phyloP scores from a whole-genome alignment of 2,329 filamentous ascomycete genomes.

The Purpureocillium lavendulum region DNA sequence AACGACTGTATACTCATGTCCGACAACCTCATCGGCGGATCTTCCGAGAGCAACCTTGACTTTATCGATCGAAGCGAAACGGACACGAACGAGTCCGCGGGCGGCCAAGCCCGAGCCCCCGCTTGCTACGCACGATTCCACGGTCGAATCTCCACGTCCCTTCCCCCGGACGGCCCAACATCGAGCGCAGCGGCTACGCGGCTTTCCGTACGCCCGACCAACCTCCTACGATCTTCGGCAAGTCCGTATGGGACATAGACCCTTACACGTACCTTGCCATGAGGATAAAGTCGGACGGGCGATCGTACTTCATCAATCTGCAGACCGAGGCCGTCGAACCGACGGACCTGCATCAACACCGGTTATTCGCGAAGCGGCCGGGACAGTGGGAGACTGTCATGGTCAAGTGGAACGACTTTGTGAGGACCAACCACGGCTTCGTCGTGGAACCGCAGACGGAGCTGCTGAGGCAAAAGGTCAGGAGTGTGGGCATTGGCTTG shows the following conservation, averaged over 20 bases:
- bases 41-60: conserved; percentile 66
- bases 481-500: conserved; percentile 76
- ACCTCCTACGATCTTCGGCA: conserved; percentile 74
- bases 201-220: conserved; percentile 81
- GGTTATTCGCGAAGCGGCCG: conserved; percentile 68
- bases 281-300: conserved; percentile 81
- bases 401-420: conserved; percentile 86
- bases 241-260: conserved; percentile 80
- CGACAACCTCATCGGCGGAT: conserved; percentile 80
- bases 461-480: conserved; percentile 77
- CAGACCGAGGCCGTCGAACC: conserved; percentile 91
- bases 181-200: conserved; percentile 78
- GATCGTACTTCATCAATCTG: conserved; percentile 90
- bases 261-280: conserved; percentile 81
- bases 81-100: conserved; percentile 6
- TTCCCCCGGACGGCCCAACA: conserved; percentile 67
- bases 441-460: conserved; percentile 91
- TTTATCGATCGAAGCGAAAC: conserved; percentile 34
- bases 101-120: conserved; percentile 8
- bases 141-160: conserved; percentile 77
- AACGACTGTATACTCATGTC: conserved; percentile 68
- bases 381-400: conserved; percentile 95
- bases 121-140: conserved; percentile 67
- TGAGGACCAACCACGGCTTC: conserved; percentile 85
- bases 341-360: conserved; percentile 93